Evolutionary conservation across 176 grass and related monocot species (phyloP).

Genomic region (Oryza punctata): DNA sequence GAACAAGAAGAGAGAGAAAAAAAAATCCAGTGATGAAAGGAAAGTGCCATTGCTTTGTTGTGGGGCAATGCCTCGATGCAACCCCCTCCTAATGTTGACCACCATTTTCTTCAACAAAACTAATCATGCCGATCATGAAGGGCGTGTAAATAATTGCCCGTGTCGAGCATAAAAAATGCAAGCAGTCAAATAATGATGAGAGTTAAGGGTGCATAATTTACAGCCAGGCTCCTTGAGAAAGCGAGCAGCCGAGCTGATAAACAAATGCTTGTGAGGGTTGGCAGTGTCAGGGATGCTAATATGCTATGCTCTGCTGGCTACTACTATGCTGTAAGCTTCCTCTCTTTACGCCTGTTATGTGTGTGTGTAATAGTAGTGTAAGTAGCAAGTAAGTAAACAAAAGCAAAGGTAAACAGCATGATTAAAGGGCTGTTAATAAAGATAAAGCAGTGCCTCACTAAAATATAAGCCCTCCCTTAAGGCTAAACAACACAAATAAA

Average conservation of each 20-base stretch:
- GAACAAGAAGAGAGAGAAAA: not conserved
- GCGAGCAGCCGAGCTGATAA: slow-evolving; percentile 42
- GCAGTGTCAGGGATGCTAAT: slow-evolving; percentile 62
- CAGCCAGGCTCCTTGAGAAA: slow-evolving; percentile 62
- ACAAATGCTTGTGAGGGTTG: slow-evolving; percentile 56
- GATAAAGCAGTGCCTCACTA: slow-evolving; percentile 38
- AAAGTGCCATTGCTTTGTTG: slow-evolving; percentile 57
- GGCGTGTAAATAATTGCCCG: slow-evolving; percentile 66
- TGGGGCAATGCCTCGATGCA: slow-evolving; percentile 44
- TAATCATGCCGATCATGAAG: slow-evolving; percentile 63
- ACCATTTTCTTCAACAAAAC: slow-evolving; percentile 52
- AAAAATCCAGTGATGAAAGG: not conserved
- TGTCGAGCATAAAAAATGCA: slow-evolving; percentile 47
- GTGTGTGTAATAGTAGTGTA: slow-evolving; percentile 11
- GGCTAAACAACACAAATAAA: slow-evolving; percentile 28
- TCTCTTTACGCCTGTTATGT: slow-evolving; percentile 46
- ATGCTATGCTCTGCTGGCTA: not conserved
- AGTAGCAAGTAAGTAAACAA: slow-evolving; percentile 48
- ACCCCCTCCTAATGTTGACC: slow-evolving; percentile 56
- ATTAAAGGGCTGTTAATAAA: slow-evolving; percentile 73
- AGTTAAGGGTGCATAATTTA: slow-evolving; percentile 55
- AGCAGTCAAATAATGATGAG: slow-evolving; percentile 73
- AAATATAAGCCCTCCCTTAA: slow-evolving; percentile 40
- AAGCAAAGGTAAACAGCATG: slow-evolving; percentile 74
- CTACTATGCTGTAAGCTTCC: slow-evolving; percentile 21